Base-by-base conservation (phyloP, 1,139 yeast genomes). In the Kurtzmaniella natalensis region DNA sequence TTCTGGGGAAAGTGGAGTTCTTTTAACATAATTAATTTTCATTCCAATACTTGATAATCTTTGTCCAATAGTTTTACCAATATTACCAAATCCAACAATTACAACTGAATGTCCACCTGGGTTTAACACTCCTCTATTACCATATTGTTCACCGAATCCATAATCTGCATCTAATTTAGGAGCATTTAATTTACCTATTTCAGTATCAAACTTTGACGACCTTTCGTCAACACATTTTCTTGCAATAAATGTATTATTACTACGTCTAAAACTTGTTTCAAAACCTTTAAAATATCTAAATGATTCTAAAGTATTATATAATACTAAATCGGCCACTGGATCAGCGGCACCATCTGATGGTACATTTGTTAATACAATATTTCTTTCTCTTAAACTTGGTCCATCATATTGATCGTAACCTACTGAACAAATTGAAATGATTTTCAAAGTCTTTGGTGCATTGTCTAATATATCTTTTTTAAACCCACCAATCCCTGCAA, bases 241-340 rank as follows among this genome's bases (percentile, higher is more conserved):
- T n/a, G 70, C 54, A 7, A 45, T 37, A 14, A 63, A 60, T 1
- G 86, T 72, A 43, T 69, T 56, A 33, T 64, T 61, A 13, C 39
- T 43, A 8, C 47, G 40, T 31, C 66, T 58, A 29, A 79, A 58
- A 19, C 61, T 52, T 10, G 55, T 50, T 40, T 72, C 77, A 53
- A 74, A 76, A 14, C 70, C 53, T 3, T 70, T 58, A 40, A 80
- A 77, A 57, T 73, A 70, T 43, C 95, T 66, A 58, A 81, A 81
- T 21, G 81, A 71, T 25, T 75, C 64, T 40, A 84, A 55, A 0
- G 85, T 59, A 45, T 80, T 67, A 48, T 67, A 72, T 31, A 83
- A 58, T 0, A 81, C 94, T 39, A 78, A 57, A 46, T 86, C 95
- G 1, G 94, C 87, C n/a, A 86, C 95, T 9, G 86, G 84, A 32